These are phyloP conservation scores for Vigna trinervia DNA, from an alignment of 306 rosid genomes.

Conservation along the genomic window DNA sequence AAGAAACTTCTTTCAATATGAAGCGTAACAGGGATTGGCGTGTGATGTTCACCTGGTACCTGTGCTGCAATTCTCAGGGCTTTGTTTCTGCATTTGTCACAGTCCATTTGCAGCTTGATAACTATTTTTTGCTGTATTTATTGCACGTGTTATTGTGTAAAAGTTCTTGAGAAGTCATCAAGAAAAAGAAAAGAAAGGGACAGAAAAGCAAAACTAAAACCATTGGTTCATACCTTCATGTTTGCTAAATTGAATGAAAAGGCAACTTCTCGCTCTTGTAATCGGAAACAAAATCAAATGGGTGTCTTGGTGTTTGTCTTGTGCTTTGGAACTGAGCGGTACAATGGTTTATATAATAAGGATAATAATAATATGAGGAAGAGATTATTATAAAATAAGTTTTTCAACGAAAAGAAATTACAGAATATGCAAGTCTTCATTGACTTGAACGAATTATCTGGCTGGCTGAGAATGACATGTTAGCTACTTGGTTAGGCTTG, in stretches of 20 bases:
- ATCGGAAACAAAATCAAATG: conserved; percentile 10
- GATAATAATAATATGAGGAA: too few relatives aligned
- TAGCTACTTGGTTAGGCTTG: not conserved
- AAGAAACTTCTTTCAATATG: not conserved
- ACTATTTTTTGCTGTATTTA: conserved; percentile 46
- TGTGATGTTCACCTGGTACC: conserved; percentile 37
- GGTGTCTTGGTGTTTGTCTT: conserved; percentile 19
- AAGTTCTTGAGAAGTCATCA: not conserved
- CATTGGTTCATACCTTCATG: conserved; percentile 43
- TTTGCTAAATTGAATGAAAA: conserved; percentile 2
- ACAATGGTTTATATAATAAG: not conserved
- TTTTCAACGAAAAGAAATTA: too few relatives aligned
- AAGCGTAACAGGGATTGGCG: not conserved
- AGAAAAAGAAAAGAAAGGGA: too few relatives aligned
- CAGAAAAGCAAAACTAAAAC: not conserved
- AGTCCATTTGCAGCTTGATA: conserved; percentile 42
- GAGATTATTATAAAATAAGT: too few relatives aligned
- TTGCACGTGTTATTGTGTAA: not conserved
- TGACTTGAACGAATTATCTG: not conserved
- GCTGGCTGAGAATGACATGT: not conserved
- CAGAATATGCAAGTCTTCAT: not conserved
- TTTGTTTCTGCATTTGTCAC: conserved; percentile 49
- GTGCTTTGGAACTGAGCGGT: conserved; percentile 20
- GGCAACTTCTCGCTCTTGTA: not conserved
- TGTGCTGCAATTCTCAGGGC: conserved; percentile 48